phyloP scores from a whole-genome alignment of 2,329 filamentous ascomycete species.

The Ampelomyces quisqualis region DNA sequence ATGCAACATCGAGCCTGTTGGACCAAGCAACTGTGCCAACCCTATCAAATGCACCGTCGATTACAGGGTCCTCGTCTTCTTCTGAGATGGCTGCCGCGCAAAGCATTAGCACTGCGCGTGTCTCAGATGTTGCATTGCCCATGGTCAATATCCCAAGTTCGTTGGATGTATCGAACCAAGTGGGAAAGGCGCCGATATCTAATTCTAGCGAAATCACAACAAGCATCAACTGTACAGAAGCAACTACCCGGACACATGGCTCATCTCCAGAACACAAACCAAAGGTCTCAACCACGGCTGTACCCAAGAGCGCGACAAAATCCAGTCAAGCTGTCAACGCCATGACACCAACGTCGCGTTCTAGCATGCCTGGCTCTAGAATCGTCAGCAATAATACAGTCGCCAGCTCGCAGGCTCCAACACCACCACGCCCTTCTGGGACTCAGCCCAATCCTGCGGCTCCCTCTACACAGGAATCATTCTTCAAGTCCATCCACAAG shows the following conservation, averaged over 20 bases:
- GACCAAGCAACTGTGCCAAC: constrained; percentile 1
- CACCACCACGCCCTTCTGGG: constrained; percentile 36
- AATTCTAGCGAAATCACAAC: background rate
- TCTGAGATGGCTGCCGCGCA: too few relatives aligned
- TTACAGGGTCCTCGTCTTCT: background rate
- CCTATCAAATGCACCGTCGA: constrained; percentile 1
- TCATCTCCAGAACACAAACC: constrained; percentile 6
- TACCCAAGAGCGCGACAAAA: constrained; percentile 9
- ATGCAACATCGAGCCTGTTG: background rate
- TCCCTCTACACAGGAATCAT: constrained; percentile 92
- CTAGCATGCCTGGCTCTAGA: constrained; percentile 13
- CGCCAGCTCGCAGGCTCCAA: constrained; percentile 16
- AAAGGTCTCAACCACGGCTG: constrained; percentile 5
- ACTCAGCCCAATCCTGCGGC: constrained; percentile 56
- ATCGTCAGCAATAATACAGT: constrained; percentile 20
- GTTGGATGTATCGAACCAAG: background rate
- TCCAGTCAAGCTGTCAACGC: constrained; percentile 15
- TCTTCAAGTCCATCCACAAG: constrained; percentile 96
- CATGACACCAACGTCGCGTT: constrained; percentile 8
- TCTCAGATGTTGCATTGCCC: background rate
- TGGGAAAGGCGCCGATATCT: background rate
- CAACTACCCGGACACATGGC: constrained; percentile 3
- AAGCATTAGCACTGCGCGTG: too few relatives aligned
- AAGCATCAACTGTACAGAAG: constrained; percentile 1
- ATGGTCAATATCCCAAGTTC: background rate